Conservation (phyloP, 2,329 filamentous ascomycete species). For the Microthyrium microscopicum region DNA sequence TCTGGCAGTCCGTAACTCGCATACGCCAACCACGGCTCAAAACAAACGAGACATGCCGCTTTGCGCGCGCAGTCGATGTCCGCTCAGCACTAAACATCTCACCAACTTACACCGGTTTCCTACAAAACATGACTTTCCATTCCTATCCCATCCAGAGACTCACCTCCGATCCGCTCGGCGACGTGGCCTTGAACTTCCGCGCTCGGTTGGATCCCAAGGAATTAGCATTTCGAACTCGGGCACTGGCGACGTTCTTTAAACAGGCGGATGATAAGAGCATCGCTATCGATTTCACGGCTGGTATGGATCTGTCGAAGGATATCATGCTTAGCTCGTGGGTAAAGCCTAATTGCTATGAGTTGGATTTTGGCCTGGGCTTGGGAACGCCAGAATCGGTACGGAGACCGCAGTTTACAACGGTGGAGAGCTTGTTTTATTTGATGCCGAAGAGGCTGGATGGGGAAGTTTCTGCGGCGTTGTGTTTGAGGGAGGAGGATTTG, state of each 20-base stretch:
- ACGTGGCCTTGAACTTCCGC: too few species aligned
- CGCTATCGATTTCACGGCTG: too few species aligned
- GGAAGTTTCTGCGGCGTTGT: slow-evolving; percentile 27
- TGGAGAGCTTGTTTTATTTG: slow-evolving; percentile 34
- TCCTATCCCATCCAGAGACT: too few species aligned
- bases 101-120: slow-evolving; percentile 29
- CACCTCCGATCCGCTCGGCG: too few species aligned
- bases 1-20: slow-evolving; percentile 31
- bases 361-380: slow-evolving; percentile 32
- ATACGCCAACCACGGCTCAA: slow-evolving; percentile 23
- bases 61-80: slow-evolving; percentile 33
- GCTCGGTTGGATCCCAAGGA: too few species aligned
- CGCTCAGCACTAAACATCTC: slow-evolving; percentile 27
- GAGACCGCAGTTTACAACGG: slow-evolving; percentile 28
- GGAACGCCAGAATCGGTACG: slow-evolving; percentile 32
- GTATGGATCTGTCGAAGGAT: slow-evolving; percentile 18
- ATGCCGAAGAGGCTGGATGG: slow-evolving; percentile 29
- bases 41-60: neutral
- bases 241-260: too few species aligned
- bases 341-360: slow-evolving; percentile 26
- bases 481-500: slow-evolving; percentile 32
- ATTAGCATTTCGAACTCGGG: too few species aligned
- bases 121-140: slow-evolving; percentile 33
- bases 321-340: slow-evolving; percentile 40
- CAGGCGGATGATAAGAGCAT: too few species aligned